These are phyloP conservation scores for Helichrysum umbraculigerum DNA, from an alignment of 129 eudicot genomes.

Conservation along the genomic window DNA sequence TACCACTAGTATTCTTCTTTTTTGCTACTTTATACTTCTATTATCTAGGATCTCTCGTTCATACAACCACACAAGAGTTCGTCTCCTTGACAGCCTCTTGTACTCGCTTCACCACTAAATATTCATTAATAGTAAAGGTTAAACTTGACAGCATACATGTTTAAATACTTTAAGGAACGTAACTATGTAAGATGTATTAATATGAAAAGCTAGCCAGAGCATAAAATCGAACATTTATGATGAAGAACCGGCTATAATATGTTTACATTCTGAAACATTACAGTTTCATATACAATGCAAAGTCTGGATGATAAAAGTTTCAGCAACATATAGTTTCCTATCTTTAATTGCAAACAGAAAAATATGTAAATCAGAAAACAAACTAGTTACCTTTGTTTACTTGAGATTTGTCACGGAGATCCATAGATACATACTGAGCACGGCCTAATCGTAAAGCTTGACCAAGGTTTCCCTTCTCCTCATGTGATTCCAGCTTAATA, in stretches of 20 bases:
- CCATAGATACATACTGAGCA: constrained; percentile 72
- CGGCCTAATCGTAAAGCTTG: constrained; percentile 69
- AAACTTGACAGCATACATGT: not conserved
- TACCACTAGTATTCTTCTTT: constrained; percentile 16
- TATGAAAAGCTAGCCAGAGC: not conserved
- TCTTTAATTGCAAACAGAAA: not conserved
- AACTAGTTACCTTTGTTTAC: constrained; percentile 58
- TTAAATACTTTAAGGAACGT: not conserved
- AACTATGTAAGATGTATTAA: not conserved
- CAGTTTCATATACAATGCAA: not conserved
- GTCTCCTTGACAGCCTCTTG: constrained; percentile 22
- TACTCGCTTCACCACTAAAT: constrained; percentile 15
- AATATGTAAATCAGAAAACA: not conserved
- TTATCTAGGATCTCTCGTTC: constrained; percentile 19
- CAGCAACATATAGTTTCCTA: not conserved
- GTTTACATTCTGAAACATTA: constrained; percentile 7
- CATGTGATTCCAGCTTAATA: constrained; percentile 59
- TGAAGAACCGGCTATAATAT: constrained; percentile 1
- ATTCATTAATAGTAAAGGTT: not conserved
- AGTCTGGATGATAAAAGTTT: not conserved
- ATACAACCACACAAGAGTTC: constrained; percentile 8
- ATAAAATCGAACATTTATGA: not conserved
- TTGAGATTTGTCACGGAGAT: constrained; percentile 81
- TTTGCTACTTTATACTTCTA: not conserved
- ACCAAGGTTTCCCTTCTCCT: constrained; percentile 64